These are phyloP conservation scores for Sclerotinia nivalis DNA, from an alignment of 2,329 filamentous ascomycete genomes.

Conservation along the genomic window DNA sequence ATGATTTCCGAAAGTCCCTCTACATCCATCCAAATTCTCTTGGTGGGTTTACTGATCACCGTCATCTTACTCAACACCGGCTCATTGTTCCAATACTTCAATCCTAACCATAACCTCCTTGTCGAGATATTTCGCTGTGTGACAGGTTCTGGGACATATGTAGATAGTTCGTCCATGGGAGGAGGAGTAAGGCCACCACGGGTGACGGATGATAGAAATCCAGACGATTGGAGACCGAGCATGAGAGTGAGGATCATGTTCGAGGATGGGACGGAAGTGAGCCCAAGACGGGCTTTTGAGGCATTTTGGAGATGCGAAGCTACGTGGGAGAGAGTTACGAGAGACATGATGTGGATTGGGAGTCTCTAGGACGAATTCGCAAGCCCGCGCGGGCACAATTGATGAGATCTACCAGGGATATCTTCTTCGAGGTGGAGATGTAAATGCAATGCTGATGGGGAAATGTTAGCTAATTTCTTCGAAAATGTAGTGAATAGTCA, in stretches of 20 bases:
- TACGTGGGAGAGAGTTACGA: conserved; percentile 68
- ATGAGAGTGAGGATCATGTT: conserved; percentile 65
- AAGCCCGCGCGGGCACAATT: conserved; percentile 36
- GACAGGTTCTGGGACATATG: conserved; percentile 51
- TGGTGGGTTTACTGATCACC: conserved; percentile 67
- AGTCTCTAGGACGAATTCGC: conserved; percentile 22
- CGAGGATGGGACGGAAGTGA: conserved; percentile 68
- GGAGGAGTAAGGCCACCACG: conserved; percentile 62
- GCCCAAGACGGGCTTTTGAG: conserved; percentile 65
- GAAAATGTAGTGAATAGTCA: neutral
- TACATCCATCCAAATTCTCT: conserved; percentile 63
- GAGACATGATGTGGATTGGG: conserved; percentile 56
- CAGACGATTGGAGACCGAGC: conserved; percentile 66
- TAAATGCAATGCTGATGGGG: neutral
- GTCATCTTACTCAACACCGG: conserved; percentile 65
- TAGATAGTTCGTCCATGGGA: conserved; percentile 49
- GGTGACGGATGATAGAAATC: conserved; percentile 68
- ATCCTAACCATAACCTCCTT: conserved; percentile 66
- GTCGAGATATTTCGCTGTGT: conserved; percentile 61
- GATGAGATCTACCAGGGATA: conserved; percentile 15
- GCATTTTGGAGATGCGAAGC: conserved; percentile 76
- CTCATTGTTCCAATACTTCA: conserved; percentile 74
- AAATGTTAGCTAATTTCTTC: neutral
- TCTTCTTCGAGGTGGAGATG: conserved; percentile 10
- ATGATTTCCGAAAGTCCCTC: conserved; percentile 58